Conservation (phyloP, 805 yeast genomes). For the Kodamaea laetipori region DNA sequence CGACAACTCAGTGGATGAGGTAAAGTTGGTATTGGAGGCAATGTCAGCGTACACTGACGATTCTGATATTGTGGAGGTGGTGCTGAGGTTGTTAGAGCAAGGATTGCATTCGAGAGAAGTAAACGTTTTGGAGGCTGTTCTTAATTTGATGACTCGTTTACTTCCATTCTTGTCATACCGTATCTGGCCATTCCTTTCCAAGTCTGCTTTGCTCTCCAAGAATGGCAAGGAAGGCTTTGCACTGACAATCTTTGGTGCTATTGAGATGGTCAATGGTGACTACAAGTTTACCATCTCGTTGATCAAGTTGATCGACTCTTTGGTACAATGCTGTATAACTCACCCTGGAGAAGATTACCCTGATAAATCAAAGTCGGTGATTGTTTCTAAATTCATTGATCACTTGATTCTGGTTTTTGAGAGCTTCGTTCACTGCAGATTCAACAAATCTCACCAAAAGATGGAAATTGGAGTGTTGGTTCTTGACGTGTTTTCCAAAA, state of each 20-base stretch:
- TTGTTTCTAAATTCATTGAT: constrained; percentile 53
- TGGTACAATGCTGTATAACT: constrained; percentile 52
- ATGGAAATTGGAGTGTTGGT: constrained; percentile 60
- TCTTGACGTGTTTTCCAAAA: constrained; percentile 54
- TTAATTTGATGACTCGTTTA: constrained; percentile 52
- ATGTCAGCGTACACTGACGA: constrained; percentile 53
- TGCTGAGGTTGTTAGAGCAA: constrained; percentile 68
- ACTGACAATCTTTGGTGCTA: constrained; percentile 62
- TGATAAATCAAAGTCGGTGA: constrained; percentile 46
- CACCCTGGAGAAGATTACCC: constrained; percentile 34
- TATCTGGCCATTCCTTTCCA: constrained; percentile 77
- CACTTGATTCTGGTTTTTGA: constrained; percentile 74
- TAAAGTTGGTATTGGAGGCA: constrained; percentile 34
- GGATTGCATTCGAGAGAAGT: constrained; percentile 59
- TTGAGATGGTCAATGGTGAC: constrained; percentile 69
- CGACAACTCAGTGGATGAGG: constrained; percentile 35
- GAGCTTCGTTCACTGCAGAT: constrained; percentile 71
- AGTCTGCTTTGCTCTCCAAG: constrained; percentile 64
- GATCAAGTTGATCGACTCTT: constrained; percentile 53
- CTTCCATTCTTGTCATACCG: constrained; percentile 56
- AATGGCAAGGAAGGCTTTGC: constrained; percentile 65
- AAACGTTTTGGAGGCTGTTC: constrained; percentile 44
- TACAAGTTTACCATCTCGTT: constrained; percentile 65
- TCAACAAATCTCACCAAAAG: constrained; percentile 55
- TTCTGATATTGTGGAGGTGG: constrained; percentile 60